phyloP scores from a whole-genome alignment of 306 rosid genomes.

The Pueraria montana region DNA sequence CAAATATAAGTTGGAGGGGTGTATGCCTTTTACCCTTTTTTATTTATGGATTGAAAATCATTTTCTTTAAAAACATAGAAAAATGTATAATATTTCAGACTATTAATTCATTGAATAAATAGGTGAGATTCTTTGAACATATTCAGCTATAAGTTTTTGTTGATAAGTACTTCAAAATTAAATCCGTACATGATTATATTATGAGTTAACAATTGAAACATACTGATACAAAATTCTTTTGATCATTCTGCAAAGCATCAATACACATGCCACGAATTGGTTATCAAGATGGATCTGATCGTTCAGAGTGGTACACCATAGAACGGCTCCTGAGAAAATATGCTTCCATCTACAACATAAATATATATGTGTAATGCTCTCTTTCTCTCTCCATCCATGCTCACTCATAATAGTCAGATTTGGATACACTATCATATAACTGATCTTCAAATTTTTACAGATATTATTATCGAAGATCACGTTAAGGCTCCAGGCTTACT shows the following conservation, averaged over 20 bases:
- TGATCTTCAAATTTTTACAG: slow-evolving; percentile 57
- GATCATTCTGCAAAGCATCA: slow-evolving; percentile 64
- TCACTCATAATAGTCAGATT: background rate
- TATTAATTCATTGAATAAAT: background rate
- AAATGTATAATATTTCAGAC: background rate
- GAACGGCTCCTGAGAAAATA: slow-evolving; percentile 94
- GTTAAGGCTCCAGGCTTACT: slow-evolving; percentile 42
- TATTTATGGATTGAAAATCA: background rate
- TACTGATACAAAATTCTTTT: slow-evolving; percentile 21
- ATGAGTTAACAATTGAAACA: background rate
- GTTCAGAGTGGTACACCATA: slow-evolving; percentile 90
- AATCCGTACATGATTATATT: slow-evolving; percentile 21
- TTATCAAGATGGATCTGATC: slow-evolving; percentile 93
- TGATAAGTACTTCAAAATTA: slow-evolving; percentile 10
- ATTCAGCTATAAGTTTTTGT: slow-evolving; percentile 19
- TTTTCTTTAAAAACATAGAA: slow-evolving; percentile 15
- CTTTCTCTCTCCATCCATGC: slow-evolving; percentile 8
- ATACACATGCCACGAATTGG: slow-evolving; percentile 98
- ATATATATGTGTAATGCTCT: slow-evolving; percentile 72
- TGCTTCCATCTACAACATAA: slow-evolving; percentile 74
- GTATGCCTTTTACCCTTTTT: background rate
- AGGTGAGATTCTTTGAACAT: background rate
- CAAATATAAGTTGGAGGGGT: background rate
- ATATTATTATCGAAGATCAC: slow-evolving; percentile 73
- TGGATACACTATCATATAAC: background rate